Conservation (phyloP, 139 green algal genomes). For the Ettlia oleoabundans region DNA sequence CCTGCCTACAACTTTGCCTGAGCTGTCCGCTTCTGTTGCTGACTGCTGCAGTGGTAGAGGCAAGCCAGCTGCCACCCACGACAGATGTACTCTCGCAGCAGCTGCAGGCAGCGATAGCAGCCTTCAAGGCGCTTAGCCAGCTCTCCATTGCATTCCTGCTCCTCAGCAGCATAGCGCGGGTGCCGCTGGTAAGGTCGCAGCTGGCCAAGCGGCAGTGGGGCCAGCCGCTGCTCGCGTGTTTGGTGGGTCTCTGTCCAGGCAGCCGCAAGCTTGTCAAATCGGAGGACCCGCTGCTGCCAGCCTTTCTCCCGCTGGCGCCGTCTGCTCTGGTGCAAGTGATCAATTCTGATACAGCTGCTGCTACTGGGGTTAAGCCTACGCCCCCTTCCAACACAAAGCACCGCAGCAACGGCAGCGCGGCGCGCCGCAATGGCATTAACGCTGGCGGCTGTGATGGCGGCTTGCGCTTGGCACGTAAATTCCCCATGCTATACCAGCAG, state of each 20-base stretch:
- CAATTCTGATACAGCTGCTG: too few species aligned
- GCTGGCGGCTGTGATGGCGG: neutral
- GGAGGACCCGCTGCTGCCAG: too few species aligned
- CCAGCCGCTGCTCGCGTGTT: neutral
- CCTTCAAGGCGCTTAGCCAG: neutral
- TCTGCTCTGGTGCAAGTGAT: too few species aligned
- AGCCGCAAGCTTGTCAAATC: too few species aligned
- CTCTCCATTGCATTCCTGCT: neutral
- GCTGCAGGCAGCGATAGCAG: neutral
- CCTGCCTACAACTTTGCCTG: neutral
- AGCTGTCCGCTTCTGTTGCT: too few species aligned
- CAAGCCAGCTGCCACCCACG: neutral
- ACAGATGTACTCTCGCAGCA: neutral
- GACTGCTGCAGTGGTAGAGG: constrained; percentile 12
- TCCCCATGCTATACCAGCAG: too few species aligned
- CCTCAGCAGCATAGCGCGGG: neutral
- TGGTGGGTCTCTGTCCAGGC: neutral
- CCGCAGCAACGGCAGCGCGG: too few species aligned
- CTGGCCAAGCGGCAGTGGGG: neutral
- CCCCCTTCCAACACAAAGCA: too few species aligned
- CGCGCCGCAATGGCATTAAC: too few species aligned
- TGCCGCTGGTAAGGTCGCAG: neutral
- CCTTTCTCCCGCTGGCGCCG: too few species aligned
- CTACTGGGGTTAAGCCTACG: too few species aligned
- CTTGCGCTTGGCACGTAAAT: neutral